Percentiles rank a stretch among this genome's conserved stretches.
These are phyloP conservation scores for Rhodocollybia butyracea DNA, from an alignment of 768 basidiomycete species.

Conservation along the genomic window DNA sequence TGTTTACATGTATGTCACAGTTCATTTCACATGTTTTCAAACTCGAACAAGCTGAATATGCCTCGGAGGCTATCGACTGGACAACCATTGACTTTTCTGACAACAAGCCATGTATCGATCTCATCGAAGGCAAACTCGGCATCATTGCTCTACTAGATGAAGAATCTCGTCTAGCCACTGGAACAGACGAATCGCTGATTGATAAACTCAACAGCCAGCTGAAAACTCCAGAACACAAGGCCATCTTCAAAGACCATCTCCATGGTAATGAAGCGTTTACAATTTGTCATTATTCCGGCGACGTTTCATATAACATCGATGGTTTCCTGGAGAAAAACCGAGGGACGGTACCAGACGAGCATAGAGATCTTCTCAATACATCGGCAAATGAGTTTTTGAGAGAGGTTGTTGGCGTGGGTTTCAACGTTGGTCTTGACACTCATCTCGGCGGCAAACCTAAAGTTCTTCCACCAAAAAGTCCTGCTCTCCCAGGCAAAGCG, in stretches of 20 bases:
- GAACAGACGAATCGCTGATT: constrained; percentile 88
- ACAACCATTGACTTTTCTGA: constrained; percentile 99
- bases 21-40: constrained; percentile 99
- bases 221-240: constrained; percentile 76
- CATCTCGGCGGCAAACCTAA: neutral
- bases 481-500: constrained; percentile 39
- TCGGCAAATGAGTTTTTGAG: constrained; percentile 92
- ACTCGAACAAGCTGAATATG: constrained; percentile 98
- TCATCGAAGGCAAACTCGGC: constrained; percentile 96
- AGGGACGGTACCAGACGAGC: constrained; percentile 98
- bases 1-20: constrained; percentile 31
- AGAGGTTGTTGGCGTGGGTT: constrained; percentile 89
- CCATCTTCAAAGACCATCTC: constrained; percentile 96
- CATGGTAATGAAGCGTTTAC: constrained; percentile 98
- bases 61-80: constrained; percentile 98
- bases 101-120: constrained; percentile 98
- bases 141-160: constrained; percentile 94
- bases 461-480: neutral
- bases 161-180: constrained; percentile 93
- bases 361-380: constrained; percentile 79
- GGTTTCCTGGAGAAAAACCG: constrained; percentile 99
- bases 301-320: constrained; percentile 97
- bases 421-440: constrained; percentile 23
- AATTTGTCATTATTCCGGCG: constrained; percentile 95
- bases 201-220: constrained; percentile 90